Percentiles rank a stretch among this genome's conserved stretches.
phyloP scores from a whole-genome alignment of 371 early-diverging fungal genomes.

The Mortierella sp. region DNA sequence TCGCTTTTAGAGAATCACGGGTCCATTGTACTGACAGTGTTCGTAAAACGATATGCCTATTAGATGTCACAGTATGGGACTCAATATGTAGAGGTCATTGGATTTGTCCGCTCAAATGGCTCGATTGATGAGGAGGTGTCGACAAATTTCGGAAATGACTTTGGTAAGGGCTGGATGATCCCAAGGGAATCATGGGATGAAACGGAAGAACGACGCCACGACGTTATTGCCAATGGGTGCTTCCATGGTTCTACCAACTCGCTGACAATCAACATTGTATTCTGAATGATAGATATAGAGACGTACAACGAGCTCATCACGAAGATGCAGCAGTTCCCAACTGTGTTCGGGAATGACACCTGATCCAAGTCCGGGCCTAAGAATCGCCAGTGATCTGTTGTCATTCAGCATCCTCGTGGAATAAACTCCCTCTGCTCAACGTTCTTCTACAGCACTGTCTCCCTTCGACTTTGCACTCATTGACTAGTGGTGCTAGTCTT shows the following conservation, averaged over 20 bases:
- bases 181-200: too few species aligned
- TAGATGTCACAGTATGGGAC: conserved; percentile 40
- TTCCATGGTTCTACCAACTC: background rate
- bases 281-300: conserved; percentile 27
- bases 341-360: too few species aligned
- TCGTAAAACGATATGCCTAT: background rate
- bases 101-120: conserved; percentile 24
- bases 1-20: background rate
- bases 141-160: conserved; percentile 39
- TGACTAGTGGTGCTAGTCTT: too few species aligned
- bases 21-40: background rate
- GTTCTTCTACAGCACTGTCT: too few species aligned
- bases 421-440: too few species aligned
- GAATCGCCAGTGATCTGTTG: too few species aligned
- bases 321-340: conserved; percentile 40
- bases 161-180: too few species aligned
- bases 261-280: background rate
- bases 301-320: conserved; percentile 25
- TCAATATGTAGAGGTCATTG: conserved; percentile 40
- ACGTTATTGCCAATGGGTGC: background rate
- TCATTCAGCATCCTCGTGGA: too few species aligned
- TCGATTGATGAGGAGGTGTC: conserved; percentile 28
- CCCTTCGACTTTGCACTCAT: too few species aligned
- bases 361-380: too few species aligned
- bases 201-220: too few species aligned